These are phyloP conservation scores for Malus asiatica DNA, from an alignment of 306 rosid species.

Conservation along the genomic window DNA sequence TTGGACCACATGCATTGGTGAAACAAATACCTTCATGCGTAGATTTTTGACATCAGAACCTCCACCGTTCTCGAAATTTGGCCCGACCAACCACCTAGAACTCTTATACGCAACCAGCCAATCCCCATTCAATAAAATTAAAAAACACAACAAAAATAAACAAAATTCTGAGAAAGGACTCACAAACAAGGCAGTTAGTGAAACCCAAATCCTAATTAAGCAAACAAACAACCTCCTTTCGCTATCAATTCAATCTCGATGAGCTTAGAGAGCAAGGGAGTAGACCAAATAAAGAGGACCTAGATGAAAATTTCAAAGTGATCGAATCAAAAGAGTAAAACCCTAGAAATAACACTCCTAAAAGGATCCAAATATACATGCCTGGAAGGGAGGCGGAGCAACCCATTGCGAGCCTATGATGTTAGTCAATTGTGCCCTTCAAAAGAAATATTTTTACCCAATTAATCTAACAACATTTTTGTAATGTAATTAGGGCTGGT, in stretches of 20 bases:
- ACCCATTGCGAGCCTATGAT: constrained; percentile 38
- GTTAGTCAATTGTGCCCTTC: background rate
- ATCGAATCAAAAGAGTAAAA: background rate
- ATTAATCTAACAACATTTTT: too few relatives aligned
- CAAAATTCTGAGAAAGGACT: constrained; percentile 11
- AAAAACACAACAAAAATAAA: background rate
- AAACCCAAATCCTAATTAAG: background rate
- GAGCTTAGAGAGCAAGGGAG: constrained; percentile 14
- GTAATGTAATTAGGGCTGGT: too few relatives aligned
- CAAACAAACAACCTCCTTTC: background rate
- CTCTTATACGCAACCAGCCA: constrained; percentile 52
- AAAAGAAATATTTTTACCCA: too few relatives aligned
- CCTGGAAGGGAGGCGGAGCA: constrained; percentile 75
- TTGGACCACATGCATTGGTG: too few relatives aligned
- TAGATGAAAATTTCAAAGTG: background rate
- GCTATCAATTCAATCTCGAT: background rate
- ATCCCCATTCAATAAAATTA: constrained; percentile 12
- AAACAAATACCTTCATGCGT: constrained; percentile 65
- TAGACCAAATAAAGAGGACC: background rate
- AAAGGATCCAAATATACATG: background rate
- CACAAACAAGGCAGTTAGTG: background rate
- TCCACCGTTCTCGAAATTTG: constrained; percentile 50
- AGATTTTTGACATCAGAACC: constrained; percentile 75
- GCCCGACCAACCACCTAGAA: constrained; percentile 50
- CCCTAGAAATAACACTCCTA: background rate